A percentile compares a stretch with the other conserved stretches of the same genome.
Conservation (phyloP, 371 early-diverging fungal genomes). For the Mycotypha africana region DNA sequence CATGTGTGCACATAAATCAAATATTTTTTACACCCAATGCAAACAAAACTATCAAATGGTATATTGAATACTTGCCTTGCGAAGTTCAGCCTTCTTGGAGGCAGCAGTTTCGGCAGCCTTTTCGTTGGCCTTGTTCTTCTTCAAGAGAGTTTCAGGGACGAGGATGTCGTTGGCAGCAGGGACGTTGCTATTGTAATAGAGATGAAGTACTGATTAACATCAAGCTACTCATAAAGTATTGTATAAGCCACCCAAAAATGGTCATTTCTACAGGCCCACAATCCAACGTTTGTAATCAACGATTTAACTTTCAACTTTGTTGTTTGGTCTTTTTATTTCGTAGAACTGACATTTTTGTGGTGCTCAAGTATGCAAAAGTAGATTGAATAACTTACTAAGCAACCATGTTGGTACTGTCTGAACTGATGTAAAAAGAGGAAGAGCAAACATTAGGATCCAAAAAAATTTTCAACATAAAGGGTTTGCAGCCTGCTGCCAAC, state of each 20-base stretch:
- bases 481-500: too few species aligned
- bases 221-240: neutral
- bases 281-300: too few species aligned
- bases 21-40: too few species aligned
- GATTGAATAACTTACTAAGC: conserved; percentile 39
- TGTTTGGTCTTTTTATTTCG: neutral
- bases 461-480: too few species aligned
- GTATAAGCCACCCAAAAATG: conserved; percentile 10
- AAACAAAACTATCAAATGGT: too few species aligned
- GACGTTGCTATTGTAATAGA: conserved; percentile 35
- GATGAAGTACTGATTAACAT: neutral
- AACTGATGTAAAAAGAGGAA: conserved; percentile 28
- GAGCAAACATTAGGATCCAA: too few species aligned
- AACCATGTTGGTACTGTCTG: conserved; percentile 30
- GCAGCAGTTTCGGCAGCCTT: conserved; percentile 75
- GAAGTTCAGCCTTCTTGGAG: conserved; percentile 49
- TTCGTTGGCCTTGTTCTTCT: conserved; percentile 91
- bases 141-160: conserved; percentile 95
- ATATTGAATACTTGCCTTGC: conserved; percentile 56
- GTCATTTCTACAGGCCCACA: too few species aligned
- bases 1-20: neutral
- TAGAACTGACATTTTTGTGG: neutral
- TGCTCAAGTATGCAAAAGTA: too few species aligned
- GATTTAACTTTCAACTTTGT: neutral
- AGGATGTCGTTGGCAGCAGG: conserved; percentile 65